Evolutionary conservation across 176 grass and related monocot genomes (phyloP).

Genomic region (Aegilops speltoides): DNA sequence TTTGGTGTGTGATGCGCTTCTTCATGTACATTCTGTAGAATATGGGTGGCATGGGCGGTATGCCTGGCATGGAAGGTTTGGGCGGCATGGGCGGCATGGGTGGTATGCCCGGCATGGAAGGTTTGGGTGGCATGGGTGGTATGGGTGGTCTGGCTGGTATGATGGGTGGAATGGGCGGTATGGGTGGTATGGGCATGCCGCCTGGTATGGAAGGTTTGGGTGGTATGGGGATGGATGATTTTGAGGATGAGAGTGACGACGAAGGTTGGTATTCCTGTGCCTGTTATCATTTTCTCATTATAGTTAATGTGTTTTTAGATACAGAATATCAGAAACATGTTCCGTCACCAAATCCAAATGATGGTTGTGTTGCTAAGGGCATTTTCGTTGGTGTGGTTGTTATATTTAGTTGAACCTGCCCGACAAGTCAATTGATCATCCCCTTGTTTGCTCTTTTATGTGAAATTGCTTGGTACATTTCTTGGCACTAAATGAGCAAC

Average conservation of each 20-base stretch:
- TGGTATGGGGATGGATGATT: conserved; percentile 59
- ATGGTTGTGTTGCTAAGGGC: neutral
- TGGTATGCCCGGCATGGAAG: neutral
- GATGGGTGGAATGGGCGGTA: neutral
- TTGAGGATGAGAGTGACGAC: conserved; percentile 77
- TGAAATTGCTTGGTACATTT: neutral
- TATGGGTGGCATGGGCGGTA: conserved; percentile 43
- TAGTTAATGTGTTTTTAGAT: neutral
- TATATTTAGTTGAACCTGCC: conserved; percentile 1
- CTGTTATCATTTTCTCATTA: neutral
- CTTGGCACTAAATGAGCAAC: no score
- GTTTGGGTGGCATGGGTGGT: conserved; percentile 29
- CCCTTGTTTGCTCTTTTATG: neutral
- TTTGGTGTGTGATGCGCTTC: conserved; percentile 28
- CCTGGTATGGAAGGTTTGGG: conserved; percentile 48
- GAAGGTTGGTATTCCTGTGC: conserved; percentile 57
- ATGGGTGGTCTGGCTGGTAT: conserved; percentile 29
- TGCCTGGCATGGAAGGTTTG: conserved; percentile 36
- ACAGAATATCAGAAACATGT: neutral
- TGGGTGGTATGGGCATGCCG: conserved; percentile 29
- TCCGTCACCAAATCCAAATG: neutral
- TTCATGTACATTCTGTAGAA: conserved; percentile 56
- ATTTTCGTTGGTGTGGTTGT: neutral
- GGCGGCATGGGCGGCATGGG: conserved; percentile 21
- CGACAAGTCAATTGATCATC: neutral